A percentile compares a stretch with the other conserved stretches of the same genome.
Conservation (phyloP, 2,329 filamentous ascomycete species). For the Fusarium graminum region DNA sequence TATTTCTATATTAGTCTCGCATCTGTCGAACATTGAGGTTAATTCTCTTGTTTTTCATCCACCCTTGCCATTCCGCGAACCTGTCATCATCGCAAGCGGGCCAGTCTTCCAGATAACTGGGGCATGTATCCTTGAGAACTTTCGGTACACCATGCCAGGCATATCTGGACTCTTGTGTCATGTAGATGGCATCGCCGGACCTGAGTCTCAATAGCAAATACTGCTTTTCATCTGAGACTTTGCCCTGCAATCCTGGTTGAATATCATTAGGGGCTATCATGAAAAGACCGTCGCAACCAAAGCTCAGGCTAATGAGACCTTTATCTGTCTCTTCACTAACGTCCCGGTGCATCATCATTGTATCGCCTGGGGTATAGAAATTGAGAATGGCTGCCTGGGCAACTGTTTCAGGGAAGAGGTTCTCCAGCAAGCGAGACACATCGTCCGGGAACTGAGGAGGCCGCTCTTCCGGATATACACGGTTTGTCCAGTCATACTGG, state of each 20-base stretch:
- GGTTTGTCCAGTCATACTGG: slow-evolving; percentile 95
- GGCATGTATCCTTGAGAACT: slow-evolving; percentile 83
- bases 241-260: slow-evolving; percentile 28
- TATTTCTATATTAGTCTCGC: slow-evolving; percentile 62
- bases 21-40: slow-evolving; percentile 96
- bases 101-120: slow-evolving; percentile 79
- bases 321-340: slow-evolving; percentile 86
- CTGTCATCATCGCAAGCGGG: slow-evolving; percentile 66
- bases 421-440: slow-evolving; percentile 74
- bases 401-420: slow-evolving; percentile 80
- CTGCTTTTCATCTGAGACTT: slow-evolving; percentile 55
- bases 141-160: slow-evolving; percentile 97
- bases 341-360: slow-evolving; percentile 91
- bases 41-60: slow-evolving; percentile 89
- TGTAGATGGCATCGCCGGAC: slow-evolving; percentile 91
- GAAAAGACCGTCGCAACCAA: slow-evolving; percentile 93
- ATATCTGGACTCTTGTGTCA: slow-evolving; percentile 84
- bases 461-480: slow-evolving; percentile 77
- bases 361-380: slow-evolving; percentile 90
- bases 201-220: slow-evolving; percentile 75
- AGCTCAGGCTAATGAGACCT: slow-evolving; percentile 85
- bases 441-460: slow-evolving; percentile 82
- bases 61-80: slow-evolving; percentile 81
- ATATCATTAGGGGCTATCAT: slow-evolving; percentile 75
- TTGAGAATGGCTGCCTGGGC: slow-evolving; percentile 95